Evolutionary conservation across 371 early-diverging fungal genomes (phyloP), one percentile per base, ranked within the genome.

Genomic region (Mucor piriformis): DNA sequence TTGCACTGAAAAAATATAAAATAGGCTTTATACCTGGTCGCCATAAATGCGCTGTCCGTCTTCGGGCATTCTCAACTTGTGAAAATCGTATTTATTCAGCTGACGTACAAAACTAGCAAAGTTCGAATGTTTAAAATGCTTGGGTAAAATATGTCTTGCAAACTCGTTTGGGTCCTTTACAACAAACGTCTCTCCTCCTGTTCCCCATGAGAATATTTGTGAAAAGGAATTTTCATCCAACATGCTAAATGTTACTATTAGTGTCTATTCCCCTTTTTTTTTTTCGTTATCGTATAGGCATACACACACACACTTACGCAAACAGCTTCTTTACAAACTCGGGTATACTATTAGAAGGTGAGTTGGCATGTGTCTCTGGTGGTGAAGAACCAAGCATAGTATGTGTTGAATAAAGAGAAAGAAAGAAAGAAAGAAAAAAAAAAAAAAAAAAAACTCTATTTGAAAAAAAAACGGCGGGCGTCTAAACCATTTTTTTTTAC

Each of bases 51-150:
- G 70, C 13, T 74, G 76, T 10, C 79, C 74, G 33, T 88, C 88
- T 20, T 86, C 87, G 13, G 79, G 75, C 20, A 72, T 75, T 43
- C 81, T 63, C 46, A 93, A 79, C 69, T 94, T 95, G 74, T 94
- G 92, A 72, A 97, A 96, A 53, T 76, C 77, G 65, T 97, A 97
- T 76, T 92, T 97, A 76, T 97, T 97, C 13, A 97, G 82, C 70
- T 97, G 98, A 15, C 98, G 84, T 11, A 96, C 92, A 79, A 97
- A 96, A 51, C 89, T 90, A n/a, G 92, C 87, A 69, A 95, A 90
- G 63, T 97, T 95, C 64, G 88, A 92, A 77, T 95, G 95, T 92
- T 73, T 98, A 95, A 95, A 95, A 68, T 92, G 89, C 47, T 79
- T 82, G n/a, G 93, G 92, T 13, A 96, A 78, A 44, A 95, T 86